These are phyloP conservation scores for Cryptosporidium baileyi DNA, from an alignment of 169 alveolate genomes.

Conservation along the genomic window DNA sequence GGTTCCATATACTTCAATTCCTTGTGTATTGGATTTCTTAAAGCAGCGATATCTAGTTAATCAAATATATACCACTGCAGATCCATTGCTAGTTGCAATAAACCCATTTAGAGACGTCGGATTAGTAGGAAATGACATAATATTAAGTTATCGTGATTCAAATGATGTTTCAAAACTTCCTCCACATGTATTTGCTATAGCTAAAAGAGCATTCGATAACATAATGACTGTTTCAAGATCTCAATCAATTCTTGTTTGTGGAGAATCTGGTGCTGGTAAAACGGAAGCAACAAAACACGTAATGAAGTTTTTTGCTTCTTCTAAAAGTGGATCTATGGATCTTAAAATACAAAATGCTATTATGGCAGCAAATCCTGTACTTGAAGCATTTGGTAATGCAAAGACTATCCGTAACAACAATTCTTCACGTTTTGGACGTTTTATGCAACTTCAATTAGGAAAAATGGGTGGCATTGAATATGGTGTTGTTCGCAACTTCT, in stretches of 20 bases:
- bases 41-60: constrained; percentile 83
- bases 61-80: constrained; percentile 89
- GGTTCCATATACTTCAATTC: constrained; percentile 85
- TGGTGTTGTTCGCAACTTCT: constrained; percentile 91
- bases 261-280: constrained; percentile 99
- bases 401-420: constrained; percentile 97
- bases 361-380: constrained; percentile 94
- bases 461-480: constrained; percentile 87
- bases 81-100: constrained; percentile 88
- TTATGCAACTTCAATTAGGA: constrained; percentile 89
- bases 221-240: constrained; percentile 61
- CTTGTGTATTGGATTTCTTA: constrained; percentile 86
- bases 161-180: constrained; percentile 78
- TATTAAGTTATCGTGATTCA: constrained; percentile 81
- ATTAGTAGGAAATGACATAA: constrained; percentile 84
- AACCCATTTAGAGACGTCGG: constrained; percentile 90
- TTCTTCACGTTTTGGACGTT: constrained; percentile 97
- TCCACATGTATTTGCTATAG: constrained; percentile 89
- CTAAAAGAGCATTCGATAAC: constrained; percentile 87
- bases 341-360: constrained; percentile 85
- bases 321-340: constrained; percentile 77
- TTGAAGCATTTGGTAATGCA: constrained; percentile 99
- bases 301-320: constrained; percentile 89
- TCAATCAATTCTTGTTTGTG: constrained; percentile 94
- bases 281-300: constrained; percentile 96